Conservation (phyloP, 2,329 filamentous ascomycete species). For the Plenodomus biglobosus region DNA sequence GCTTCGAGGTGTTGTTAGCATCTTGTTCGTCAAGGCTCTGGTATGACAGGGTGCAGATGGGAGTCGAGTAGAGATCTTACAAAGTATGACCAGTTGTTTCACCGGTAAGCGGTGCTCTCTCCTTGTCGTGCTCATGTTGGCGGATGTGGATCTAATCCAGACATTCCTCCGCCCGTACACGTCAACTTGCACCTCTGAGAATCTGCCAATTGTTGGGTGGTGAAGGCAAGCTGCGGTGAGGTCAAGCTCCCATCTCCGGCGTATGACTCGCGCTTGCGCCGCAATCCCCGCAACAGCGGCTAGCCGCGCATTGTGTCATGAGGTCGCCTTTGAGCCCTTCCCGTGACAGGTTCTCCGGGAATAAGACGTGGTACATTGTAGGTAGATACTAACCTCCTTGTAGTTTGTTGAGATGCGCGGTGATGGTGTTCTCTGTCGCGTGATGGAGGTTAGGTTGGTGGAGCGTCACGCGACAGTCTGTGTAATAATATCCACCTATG, state of each 20-base stretch:
- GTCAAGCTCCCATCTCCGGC: not conserved
- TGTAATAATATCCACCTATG: too few species aligned
- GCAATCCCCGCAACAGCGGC: conserved; percentile 3
- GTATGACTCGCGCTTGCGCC: not conserved
- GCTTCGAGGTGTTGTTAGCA: conserved; percentile 54
- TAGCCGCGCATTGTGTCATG: conserved; percentile 5
- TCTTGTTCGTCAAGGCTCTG: not conserved
- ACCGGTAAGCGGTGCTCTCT: conserved; percentile 43
- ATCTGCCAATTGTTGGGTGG: not conserved
- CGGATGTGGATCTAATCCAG: not conserved
- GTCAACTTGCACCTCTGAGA: too few species aligned
- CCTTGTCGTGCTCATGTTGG: conserved; percentile 29
- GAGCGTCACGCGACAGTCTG: too few species aligned
- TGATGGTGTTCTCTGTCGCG: not conserved
- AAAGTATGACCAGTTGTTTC: conserved; percentile 45
- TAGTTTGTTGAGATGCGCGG: not conserved
- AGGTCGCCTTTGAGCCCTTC: not conserved
- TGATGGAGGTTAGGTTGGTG: too few species aligned
- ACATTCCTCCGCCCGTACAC: not conserved
- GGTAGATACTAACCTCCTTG: too few species aligned
- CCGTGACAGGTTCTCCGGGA: not conserved
- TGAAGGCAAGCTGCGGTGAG: not conserved
- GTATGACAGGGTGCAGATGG: not conserved
- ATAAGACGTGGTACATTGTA: not conserved
- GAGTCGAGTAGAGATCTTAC: conserved; percentile 20